Percentiles rank a stretch among this genome's conserved stretches.
Conservation (phyloP, 495 filamentous ascomycete species). For the Neurospora cerealis region DNA sequence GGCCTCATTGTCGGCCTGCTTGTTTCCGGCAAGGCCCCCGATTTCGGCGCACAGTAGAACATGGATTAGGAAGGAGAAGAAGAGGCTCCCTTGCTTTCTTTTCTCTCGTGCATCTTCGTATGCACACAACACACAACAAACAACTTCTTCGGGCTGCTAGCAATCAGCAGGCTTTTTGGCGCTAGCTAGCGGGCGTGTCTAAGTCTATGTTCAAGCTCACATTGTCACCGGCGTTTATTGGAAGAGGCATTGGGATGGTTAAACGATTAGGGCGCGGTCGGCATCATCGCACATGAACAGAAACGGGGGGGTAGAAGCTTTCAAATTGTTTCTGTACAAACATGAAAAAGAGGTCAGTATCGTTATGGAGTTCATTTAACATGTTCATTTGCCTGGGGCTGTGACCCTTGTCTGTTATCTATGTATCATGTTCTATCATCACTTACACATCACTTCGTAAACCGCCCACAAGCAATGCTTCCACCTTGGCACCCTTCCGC, state of each 20-base stretch:
- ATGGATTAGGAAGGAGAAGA: neutral
- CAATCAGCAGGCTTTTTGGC: neutral
- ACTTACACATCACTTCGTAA: conserved; percentile 19
- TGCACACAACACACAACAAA: neutral
- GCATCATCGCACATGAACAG: conserved; percentile 12
- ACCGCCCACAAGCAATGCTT: conserved; percentile 34
- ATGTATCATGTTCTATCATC: neutral
- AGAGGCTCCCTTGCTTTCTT: neutral
- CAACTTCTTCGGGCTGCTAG: neutral
- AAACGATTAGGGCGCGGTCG: conserved; percentile 15
- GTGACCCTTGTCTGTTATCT: neutral
- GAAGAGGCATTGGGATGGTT: conserved; percentile 17
- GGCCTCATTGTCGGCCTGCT: conserved; percentile 91
- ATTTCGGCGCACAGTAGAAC: conserved; percentile 47
- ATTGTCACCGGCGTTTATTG: conserved; percentile 27
- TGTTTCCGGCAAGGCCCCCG: conserved; percentile 67
- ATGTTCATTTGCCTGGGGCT: neutral
- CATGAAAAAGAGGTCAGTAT: conserved; percentile 18
- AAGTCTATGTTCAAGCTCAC: conserved; percentile 13
- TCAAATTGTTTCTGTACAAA: neutral
- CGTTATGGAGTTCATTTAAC: conserved; percentile 5
- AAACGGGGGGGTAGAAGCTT: conserved; percentile 11
- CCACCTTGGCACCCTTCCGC: conserved; percentile 31
- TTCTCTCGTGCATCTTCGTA: neutral
- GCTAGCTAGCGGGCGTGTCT: conserved; percentile 10